Evolutionary conservation across 2,329 filamentous ascomycete species (phyloP), one percentile per base, ranked within the genome.

Genomic region (Gliomastix tumulicola): DNA sequence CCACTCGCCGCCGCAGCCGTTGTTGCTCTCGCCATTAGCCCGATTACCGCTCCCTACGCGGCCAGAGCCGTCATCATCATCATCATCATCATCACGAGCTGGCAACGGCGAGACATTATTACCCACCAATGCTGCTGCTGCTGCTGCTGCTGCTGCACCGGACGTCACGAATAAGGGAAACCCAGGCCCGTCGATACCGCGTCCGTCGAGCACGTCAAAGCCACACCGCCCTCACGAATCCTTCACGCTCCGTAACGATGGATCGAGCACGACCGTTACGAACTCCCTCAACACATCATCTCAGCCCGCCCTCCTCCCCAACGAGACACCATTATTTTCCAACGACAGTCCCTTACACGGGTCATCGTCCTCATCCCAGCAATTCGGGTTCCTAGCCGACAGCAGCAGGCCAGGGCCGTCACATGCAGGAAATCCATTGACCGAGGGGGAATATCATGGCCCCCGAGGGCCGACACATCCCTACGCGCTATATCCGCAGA

Each of bases 401-500:
- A n/a, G n/a, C n/a, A n/a, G n/a, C n/a, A n/a, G n/a, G n/a, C n/a
- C n/a, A n/a, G n/a, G n/a, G 4, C 87, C 88, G 15, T 92, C 85
- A 36, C 84, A 92, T 57, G n/a, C n/a, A n/a, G n/a, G n/a, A n/a
- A n/a, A n/a, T n/a, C n/a, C n/a, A n/a, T n/a, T n/a, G n/a, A n/a
- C n/a, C n/a, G 22, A 23, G 27, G 32, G 32, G 7, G 23, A 79
- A 4, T 77, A 82, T 47, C 67, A 68, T 10, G 74, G 78, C 15
- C 66, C 75, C 11, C 74, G 69, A 34, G 78, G 78, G 4, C 88
- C 88, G 8, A 77, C 85, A 41, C 88, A 95, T 53, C 88, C 88
- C 1, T 96, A 96, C 54, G 76, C 73, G 28, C 76, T 94, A 69
- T 96, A 95, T 50, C 74, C 85, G 6, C 89, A 96, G 54, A 88